A percentile compares a stretch with the other conserved stretches of the same genome.
These are phyloP conservation scores for Melampsora americana DNA, from an alignment of 1,284 basidiomycete species.

Conservation along the genomic window DNA sequence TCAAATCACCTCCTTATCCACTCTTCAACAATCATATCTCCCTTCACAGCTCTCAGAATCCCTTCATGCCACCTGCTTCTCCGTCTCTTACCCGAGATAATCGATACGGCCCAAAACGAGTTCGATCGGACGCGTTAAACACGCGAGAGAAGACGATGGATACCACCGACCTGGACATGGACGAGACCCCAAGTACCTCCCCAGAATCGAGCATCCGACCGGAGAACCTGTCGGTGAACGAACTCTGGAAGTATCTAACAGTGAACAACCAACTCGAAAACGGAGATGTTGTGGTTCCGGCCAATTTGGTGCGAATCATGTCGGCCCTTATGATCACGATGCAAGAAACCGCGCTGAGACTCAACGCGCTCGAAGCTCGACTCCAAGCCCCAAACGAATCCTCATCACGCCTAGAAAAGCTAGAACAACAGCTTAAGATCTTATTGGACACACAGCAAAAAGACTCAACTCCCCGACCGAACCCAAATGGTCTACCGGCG, in stretches of 20 bases:
- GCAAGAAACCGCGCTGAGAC: no score
- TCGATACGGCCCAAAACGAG: not conserved
- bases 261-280: not conserved
- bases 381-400: no score
- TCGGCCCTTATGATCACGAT: no score
- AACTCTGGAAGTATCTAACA: not conserved
- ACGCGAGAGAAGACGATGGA: not conserved
- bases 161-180: not conserved
- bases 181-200: not conserved
- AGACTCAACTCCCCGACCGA: no score
- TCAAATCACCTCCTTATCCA: not conserved
- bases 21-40: not conserved
- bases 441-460: no score
- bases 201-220: not conserved
- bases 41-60: not conserved
- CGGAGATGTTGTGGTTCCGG: no score
- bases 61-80: not conserved
- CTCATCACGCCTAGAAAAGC: no score
- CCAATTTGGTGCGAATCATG: no score
- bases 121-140: not conserved
- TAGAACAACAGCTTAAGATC: no score
- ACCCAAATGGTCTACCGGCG: no score
- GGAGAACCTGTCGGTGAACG: not conserved
- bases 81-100: not conserved
- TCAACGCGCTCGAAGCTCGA: no score